Percentiles rank a stretch among this genome's conserved stretches.
Conservation (phyloP, 192 early-diverging fungal genomes). For the Spinellus fusiger region DNA sequence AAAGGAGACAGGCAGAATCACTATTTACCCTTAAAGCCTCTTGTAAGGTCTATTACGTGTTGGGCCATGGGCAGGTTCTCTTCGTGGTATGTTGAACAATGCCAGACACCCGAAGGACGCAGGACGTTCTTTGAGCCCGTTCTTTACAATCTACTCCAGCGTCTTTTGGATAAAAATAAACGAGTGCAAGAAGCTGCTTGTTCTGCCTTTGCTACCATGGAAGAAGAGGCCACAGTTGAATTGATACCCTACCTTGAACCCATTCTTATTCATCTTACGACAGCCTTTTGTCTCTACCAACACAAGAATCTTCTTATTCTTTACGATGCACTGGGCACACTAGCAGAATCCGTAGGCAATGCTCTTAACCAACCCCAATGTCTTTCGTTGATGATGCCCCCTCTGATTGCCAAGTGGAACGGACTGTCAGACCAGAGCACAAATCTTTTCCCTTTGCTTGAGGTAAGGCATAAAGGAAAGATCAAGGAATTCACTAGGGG, state of each 20-base stretch:
- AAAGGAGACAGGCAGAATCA: neutral
- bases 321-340: conserved; percentile 93
- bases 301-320: conserved; percentile 90
- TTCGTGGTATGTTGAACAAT: conserved; percentile 21
- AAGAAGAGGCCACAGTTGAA: conserved; percentile 77
- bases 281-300: conserved; percentile 86
- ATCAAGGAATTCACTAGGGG: neutral
- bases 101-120: conserved; percentile 13
- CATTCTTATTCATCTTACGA: conserved; percentile 74
- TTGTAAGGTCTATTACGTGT: conserved; percentile 68
- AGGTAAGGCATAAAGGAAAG: conserved; percentile 37
- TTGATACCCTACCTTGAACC: conserved; percentile 83
- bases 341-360: conserved; percentile 84
- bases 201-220: conserved; percentile 90
- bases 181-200: conserved; percentile 96
- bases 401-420: conserved; percentile 83
- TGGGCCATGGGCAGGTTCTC: conserved; percentile 94
- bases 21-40: no score
- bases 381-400: conserved; percentile 82
- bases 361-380: conserved; percentile 76
- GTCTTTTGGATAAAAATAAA: conserved; percentile 90
- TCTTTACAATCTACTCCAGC: conserved; percentile 64
- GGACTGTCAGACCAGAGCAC: conserved; percentile 73
- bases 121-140: conserved; percentile 78
- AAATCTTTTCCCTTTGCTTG: conserved; percentile 91